These are phyloP conservation scores for Tylopilus sp. DNA, from an alignment of 1,284 basidiomycete genomes.

Conservation along the genomic window DNA sequence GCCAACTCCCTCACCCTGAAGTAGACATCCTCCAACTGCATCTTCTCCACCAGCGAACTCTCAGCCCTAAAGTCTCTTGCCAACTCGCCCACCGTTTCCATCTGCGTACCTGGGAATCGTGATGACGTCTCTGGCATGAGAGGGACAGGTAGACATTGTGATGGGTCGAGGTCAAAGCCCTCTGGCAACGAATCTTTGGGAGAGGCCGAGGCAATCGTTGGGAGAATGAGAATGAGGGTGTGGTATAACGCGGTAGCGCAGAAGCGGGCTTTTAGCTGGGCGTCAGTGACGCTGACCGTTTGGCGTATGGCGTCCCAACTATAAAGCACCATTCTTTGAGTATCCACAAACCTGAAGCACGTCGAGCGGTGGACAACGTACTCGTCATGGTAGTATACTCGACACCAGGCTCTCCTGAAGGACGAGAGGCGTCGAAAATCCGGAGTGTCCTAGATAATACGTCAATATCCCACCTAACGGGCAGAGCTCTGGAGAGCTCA, in stretches of 20 bases:
- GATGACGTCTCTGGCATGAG: slow-evolving; percentile 54
- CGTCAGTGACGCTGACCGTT: slow-evolving; percentile 67
- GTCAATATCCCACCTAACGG: neutral
- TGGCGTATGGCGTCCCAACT: slow-evolving; percentile 73
- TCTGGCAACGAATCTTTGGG: slow-evolving; percentile 39
- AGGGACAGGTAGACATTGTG: slow-evolving; percentile 53
- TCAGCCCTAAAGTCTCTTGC: slow-evolving; percentile 58
- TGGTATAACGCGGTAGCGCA: slow-evolving; percentile 66
- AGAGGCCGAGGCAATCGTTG: slow-evolving; percentile 25
- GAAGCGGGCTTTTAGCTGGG: slow-evolving; percentile 63
- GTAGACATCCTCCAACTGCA: slow-evolving; percentile 57
- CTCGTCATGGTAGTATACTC: slow-evolving; percentile 88
- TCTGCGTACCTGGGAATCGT: slow-evolving; percentile 66
- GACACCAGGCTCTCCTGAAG: slow-evolving; percentile 77
- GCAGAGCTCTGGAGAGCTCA: slow-evolving; percentile 30
- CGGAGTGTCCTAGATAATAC: slow-evolving; percentile 53
- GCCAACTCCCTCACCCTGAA: slow-evolving; percentile 59
- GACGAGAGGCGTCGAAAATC: slow-evolving; percentile 65
- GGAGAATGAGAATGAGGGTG: slow-evolving; percentile 51
- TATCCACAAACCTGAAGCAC: neutral
- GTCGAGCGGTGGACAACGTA: slow-evolving; percentile 39
- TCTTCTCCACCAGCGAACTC: slow-evolving; percentile 49
- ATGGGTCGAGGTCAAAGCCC: slow-evolving; percentile 51
- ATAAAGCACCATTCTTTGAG: slow-evolving; percentile 8
- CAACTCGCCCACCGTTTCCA: slow-evolving; percentile 57